Conservation (phyloP, 371 early-diverging fungal species). For the Mortierella sp. region DNA sequence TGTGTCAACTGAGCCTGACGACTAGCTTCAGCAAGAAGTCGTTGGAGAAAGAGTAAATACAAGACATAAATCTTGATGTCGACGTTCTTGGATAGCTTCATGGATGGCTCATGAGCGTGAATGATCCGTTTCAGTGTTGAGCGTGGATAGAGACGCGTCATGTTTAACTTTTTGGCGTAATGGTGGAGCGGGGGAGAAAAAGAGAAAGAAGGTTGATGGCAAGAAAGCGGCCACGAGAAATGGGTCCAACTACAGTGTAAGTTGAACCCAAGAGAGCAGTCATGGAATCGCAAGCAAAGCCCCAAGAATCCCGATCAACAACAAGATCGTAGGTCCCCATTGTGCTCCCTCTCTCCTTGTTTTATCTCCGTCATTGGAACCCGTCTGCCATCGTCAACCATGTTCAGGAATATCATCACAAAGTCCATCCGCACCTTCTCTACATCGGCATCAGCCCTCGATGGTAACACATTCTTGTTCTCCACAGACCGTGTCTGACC, state of each 20-base stretch:
- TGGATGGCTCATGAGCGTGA: constrained; percentile 49
- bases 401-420: constrained; percentile 31
- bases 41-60: constrained; percentile 45
- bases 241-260: no score
- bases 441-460: constrained; percentile 28
- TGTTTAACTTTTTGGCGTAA: no score
- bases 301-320: no score
- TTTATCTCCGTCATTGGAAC: no score
- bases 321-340: no score
- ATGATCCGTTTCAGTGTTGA: constrained; percentile 53
- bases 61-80: constrained; percentile 53
- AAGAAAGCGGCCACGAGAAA: no score
- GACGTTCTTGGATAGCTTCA: constrained; percentile 49
- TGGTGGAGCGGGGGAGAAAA: neutral
- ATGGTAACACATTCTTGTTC: constrained; percentile 25
- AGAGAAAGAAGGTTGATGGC: no score
- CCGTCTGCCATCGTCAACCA: constrained; percentile 19
- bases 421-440: constrained; percentile 35
- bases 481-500: neutral
- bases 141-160: constrained; percentile 56
- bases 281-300: no score
- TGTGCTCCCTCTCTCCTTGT: no score
- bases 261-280: no score
- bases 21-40: constrained; percentile 41
- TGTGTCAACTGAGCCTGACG: constrained; percentile 47